Conservation (phyloP, 768 basidiomycete species). For the Rhizopogon salebrosus region DNA sequence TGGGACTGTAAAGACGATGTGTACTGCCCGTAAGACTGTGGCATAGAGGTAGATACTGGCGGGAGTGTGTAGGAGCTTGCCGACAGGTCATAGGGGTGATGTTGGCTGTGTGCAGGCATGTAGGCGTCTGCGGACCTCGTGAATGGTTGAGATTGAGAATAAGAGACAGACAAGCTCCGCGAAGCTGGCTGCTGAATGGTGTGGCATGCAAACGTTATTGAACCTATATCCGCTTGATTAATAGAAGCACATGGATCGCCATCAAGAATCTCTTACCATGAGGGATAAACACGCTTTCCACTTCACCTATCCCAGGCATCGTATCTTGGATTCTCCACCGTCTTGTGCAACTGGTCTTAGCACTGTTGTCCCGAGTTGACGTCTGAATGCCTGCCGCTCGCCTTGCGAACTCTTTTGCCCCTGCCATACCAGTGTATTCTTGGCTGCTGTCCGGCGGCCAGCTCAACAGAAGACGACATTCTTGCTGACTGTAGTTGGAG, state of each 20-base stretch:
- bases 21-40: slow-evolving; percentile 24
- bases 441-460: slow-evolving; percentile 66
- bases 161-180: slow-evolving; percentile 15
- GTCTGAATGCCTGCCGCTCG: slow-evolving; percentile 64
- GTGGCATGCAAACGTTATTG: slow-evolving; percentile 38
- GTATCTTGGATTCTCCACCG: slow-evolving; percentile 71
- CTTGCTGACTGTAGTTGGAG: slow-evolving; percentile 29
- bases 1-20: slow-evolving; percentile 16
- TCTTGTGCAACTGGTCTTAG: slow-evolving; percentile 84
- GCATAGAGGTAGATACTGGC: slow-evolving; percentile 21
- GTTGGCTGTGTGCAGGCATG: slow-evolving; percentile 18
- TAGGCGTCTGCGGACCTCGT: slow-evolving; percentile 23
- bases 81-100: slow-evolving; percentile 23
- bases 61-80: slow-evolving; percentile 25
- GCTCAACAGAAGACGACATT: slow-evolving; percentile 56
- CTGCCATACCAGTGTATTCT: slow-evolving; percentile 36
- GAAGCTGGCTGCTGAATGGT: slow-evolving; percentile 21
- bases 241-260: slow-evolving; percentile 29
- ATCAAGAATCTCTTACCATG: slow-evolving; percentile 58
- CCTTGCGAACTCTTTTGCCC: slow-evolving; percentile 43
- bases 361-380: slow-evolving; percentile 50
- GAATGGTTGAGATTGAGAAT: slow-evolving; percentile 21
- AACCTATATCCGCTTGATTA: slow-evolving; percentile 18
- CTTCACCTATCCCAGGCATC: slow-evolving; percentile 58
- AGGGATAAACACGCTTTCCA: slow-evolving; percentile 87